A percentile compares a stretch with the other conserved stretches of the same genome.
These are phyloP conservation scores for Saccharomycopsis sp. DNA, from an alignment of 805 yeast genomes.

Conservation along the genomic window DNA sequence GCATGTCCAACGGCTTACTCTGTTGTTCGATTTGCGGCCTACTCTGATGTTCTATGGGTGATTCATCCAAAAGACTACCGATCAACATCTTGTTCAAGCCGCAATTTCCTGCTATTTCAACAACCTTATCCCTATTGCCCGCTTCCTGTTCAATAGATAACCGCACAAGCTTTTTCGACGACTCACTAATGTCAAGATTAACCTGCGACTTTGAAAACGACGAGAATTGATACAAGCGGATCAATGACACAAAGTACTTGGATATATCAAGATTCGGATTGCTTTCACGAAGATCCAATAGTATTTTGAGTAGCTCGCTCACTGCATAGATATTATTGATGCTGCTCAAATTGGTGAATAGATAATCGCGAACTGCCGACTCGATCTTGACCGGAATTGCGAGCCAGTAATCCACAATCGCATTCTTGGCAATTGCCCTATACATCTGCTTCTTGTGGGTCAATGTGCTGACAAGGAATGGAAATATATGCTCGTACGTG, in stretches of 20 bases:
- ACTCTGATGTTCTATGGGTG: not conserved
- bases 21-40: not conserved
- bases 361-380: slow-evolving; percentile 26
- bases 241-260: slow-evolving; percentile 18
- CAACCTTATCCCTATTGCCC: slow-evolving; percentile 3
- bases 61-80: not conserved
- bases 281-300: slow-evolving; percentile 28
- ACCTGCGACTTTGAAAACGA: slow-evolving; percentile 4
- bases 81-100: not conserved
- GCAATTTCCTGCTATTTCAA: slow-evolving; percentile 6
- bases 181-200: slow-evolving; percentile 3
- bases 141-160: slow-evolving; percentile 3
- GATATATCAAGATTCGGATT: slow-evolving; percentile 28
- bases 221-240: slow-evolving; percentile 21
- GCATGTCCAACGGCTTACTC: not conserved
- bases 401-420: slow-evolving; percentile 32
- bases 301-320: slow-evolving; percentile 24
- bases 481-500: slow-evolving; percentile 4
- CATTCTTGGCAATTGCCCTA: not conserved
- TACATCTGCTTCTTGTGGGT: slow-evolving; percentile 1
- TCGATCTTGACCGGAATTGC: slow-evolving; percentile 31
- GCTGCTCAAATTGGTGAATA: slow-evolving; percentile 25
- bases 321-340: slow-evolving; percentile 24
- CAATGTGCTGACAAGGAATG: slow-evolving; percentile 10
- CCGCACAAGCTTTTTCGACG: slow-evolving; percentile 2